Evolutionary conservation across 1,139 yeast genomes (phyloP).

Genomic region (Pichia kudriavzevii): DNA sequence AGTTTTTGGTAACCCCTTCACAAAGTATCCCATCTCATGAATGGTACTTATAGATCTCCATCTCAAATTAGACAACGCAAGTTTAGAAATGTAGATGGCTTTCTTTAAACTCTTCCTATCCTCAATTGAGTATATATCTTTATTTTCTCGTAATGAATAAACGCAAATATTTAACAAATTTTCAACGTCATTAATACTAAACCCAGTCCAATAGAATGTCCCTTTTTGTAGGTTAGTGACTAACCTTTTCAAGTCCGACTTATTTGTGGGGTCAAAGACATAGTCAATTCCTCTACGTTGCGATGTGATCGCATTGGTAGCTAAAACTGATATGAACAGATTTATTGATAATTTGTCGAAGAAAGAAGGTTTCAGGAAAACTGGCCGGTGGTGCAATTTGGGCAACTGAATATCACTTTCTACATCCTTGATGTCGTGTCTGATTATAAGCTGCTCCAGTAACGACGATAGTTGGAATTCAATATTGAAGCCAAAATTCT

Average conservation of each 20-base stretch:
- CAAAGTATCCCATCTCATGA: slow-evolving; percentile 59
- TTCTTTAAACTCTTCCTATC: slow-evolving; percentile 37
- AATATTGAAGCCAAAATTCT: slow-evolving; percentile 34
- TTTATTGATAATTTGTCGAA: slow-evolving; percentile 56
- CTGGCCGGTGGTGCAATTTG: slow-evolving; percentile 48
- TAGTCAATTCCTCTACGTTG: slow-evolving; percentile 61
- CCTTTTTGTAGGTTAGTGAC: slow-evolving; percentile 57
- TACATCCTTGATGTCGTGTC: slow-evolving; percentile 49
- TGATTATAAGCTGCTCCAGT: slow-evolving; percentile 41
- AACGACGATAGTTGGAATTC: slow-evolving; percentile 35
- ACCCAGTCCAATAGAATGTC: slow-evolving; percentile 72
- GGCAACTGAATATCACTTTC: slow-evolving; percentile 53
- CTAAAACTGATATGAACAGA: slow-evolving; percentile 57
- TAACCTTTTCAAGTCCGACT: slow-evolving; percentile 46
- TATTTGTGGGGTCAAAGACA: slow-evolving; percentile 58
- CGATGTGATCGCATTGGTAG: slow-evolving; percentile 67
- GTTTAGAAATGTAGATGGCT: slow-evolving; percentile 38
- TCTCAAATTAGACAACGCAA: slow-evolving; percentile 42
- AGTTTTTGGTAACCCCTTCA: slow-evolving; percentile 36
- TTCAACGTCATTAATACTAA: slow-evolving; percentile 48
- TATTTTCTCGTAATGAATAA: slow-evolving; percentile 35
- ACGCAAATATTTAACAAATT: slow-evolving; percentile 43
- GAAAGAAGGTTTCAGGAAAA: slow-evolving; percentile 50
- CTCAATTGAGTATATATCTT: slow-evolving; percentile 25
- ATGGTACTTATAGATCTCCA: slow-evolving; percentile 52